These are phyloP conservation scores for Middelhovenomyces tepae DNA, from an alignment of 805 yeast genomes.

Conservation along the genomic window DNA sequence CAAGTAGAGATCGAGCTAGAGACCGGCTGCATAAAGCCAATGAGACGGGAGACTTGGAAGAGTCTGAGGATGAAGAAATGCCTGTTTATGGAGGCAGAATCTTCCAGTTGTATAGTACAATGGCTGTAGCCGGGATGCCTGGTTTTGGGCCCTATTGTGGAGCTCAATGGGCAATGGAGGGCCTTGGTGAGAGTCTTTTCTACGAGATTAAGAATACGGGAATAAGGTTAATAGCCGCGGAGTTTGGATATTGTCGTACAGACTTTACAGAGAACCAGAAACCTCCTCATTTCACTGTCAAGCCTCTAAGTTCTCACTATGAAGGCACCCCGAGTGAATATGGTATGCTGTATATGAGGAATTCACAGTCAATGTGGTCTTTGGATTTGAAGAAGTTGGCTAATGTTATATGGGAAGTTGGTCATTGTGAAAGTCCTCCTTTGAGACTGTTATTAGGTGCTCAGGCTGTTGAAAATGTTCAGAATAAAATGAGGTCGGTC, in stretches of 20 bases:
- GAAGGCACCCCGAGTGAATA: conserved; percentile 19
- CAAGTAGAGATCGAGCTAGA: conserved; percentile 2
- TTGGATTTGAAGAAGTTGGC: conserved; percentile 19
- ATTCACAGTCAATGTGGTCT: conserved; percentile 15
- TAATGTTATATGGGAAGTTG: conserved; percentile 21
- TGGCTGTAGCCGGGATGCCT: conserved; percentile 25
- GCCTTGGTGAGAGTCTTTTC: conserved; percentile 24
- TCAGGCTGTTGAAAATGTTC: conserved; percentile 20
- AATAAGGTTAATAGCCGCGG: conserved; percentile 12
- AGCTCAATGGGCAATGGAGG: conserved; percentile 26
- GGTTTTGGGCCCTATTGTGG: conserved; percentile 24
- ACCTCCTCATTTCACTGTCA: conserved; percentile 18
- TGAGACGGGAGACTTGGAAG: conserved; percentile 5
- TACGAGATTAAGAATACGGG: conserved; percentile 19
- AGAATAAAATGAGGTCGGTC: conserved; percentile 23
- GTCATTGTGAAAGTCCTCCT: conserved; percentile 23
- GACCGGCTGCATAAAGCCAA: conserved; percentile 5
- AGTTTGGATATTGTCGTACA: conserved; percentile 8
- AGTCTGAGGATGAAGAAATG: conserved; percentile 3
- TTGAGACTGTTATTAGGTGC: conserved; percentile 21
- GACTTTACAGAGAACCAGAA: conserved; percentile 1
- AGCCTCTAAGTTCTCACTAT: conserved; percentile 14
- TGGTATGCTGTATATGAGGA: conserved; percentile 8
- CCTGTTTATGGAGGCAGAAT: conserved; percentile 4
- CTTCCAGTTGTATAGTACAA: conserved; percentile 12